Evolutionary conservation across 2,329 filamentous ascomycete genomes (phyloP).

Genomic region (Botryotinia convoluta): DNA sequence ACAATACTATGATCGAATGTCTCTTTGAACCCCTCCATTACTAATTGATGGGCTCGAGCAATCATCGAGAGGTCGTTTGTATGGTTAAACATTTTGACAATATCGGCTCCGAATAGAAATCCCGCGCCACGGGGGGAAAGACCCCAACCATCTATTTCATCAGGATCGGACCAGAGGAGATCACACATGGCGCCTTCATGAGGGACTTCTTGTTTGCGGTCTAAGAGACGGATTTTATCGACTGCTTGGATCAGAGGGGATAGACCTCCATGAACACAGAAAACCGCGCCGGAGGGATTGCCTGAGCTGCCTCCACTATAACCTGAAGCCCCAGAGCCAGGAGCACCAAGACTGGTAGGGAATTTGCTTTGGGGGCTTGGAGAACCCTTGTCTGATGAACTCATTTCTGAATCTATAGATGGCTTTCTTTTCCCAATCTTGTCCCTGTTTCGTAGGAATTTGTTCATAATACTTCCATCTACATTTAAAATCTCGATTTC

Average conservation of each 20-base stretch:
- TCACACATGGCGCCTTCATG: constrained; percentile 99
- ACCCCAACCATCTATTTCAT: constrained; percentile 97
- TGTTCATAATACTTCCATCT: constrained; percentile 73
- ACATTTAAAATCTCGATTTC: constrained; percentile 94
- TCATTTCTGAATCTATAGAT: constrained; percentile 42
- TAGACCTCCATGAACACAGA: constrained; percentile 93
- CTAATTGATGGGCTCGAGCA: constrained; percentile 90
- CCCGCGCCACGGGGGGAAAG: constrained; percentile 75
- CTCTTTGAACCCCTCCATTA: constrained; percentile 99
- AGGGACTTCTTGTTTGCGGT: constrained; percentile 96
- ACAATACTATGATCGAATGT: constrained; percentile 97
- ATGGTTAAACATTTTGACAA: constrained; percentile 95
- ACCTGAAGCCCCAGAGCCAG: constrained; percentile 75
- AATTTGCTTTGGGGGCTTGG: constrained; percentile 39
- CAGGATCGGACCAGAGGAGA: constrained; percentile 94
- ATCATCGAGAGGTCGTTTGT: constrained; percentile 89
- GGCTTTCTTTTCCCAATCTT: constrained; percentile 34
- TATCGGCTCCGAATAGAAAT: constrained; percentile 92
- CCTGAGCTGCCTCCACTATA: constrained; percentile 62
- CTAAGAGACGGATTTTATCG: constrained; percentile 91
- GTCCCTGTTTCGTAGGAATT: constrained; percentile 56
- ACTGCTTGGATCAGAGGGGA: constrained; percentile 89
- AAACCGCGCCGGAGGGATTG: constrained; percentile 75
- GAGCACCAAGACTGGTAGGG: constrained; percentile 62
- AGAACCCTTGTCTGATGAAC: constrained; percentile 36